Base-by-base conservation (phyloP, 2,329 filamentous ascomycete species). In the Macroventuria anomochaeta region DNA sequence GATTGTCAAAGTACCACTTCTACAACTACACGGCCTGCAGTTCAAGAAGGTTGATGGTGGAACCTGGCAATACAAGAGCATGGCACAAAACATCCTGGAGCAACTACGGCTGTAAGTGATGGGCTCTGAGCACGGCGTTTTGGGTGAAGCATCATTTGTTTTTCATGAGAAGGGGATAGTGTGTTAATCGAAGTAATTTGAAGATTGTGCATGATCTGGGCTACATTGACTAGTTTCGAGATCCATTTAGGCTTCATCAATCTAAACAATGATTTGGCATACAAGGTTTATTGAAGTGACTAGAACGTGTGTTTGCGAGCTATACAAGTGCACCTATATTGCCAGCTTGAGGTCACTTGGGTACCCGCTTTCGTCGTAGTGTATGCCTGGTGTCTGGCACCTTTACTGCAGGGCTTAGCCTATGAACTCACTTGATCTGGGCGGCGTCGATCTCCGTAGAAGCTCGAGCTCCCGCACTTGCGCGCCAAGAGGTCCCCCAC, bases 51-150 rank as follows among this genome's bases (percentile, higher is more conserved):
- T 97, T 63, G 86, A 90, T 52, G 93, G 95, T 29, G 93, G 96
- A 55, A 97, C 95, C 53, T 97, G 93, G 93, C 93, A 97, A 75
- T 99, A 96, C 79, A 96, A 97, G 80, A 93, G 91, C 70, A 96
- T 97, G 92, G 95, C 95, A 29, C 93, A 96, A 76, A 92, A 92
- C 67, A 97, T 99, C 67, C 80, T 99, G 64, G 86, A 89, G 70
- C 92, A 95, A 73, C 78, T 99, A 63, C 87, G 87, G 70, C 83
- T 97, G 59, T 96, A 62, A 63, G 55, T 36, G 13, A 23, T 12
- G 31, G 48, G 18, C 33, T 41, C 32, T 37, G 39, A 48, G 36
- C 44, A 33, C 18, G 49, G 54, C 49, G 54, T 57, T 53, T 17
- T 28, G 5, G 21, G 34, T 11, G 39, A 11, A 15, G 36, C 33